Percentiles rank a stretch among this genome's conserved stretches.
These are phyloP conservation scores for Dichotomopilus funicola DNA, from an alignment of 2,329 filamentous ascomycete species.

Conservation along the genomic window DNA sequence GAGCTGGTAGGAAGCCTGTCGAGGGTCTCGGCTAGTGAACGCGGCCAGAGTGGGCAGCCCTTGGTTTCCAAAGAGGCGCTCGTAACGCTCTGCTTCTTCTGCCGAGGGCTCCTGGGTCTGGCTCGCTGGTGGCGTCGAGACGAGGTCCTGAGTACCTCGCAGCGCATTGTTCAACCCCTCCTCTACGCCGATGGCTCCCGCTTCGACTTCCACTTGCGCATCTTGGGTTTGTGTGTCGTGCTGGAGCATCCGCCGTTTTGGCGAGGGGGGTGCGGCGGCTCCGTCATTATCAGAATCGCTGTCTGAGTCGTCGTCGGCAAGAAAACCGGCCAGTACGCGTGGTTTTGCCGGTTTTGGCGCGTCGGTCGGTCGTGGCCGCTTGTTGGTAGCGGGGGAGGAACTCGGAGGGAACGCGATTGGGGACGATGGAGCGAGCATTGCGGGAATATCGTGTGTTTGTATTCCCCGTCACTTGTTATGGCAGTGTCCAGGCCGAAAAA, in stretches of 20 bases:
- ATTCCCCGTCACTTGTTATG: neutral
- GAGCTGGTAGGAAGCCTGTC: slow-evolving; percentile 33
- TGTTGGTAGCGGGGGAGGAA: slow-evolving; percentile 29
- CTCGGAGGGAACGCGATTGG: slow-evolving; percentile 25
- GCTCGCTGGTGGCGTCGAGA: slow-evolving; percentile 20
- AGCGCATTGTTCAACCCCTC: neutral
- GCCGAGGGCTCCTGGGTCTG: slow-evolving; percentile 16
- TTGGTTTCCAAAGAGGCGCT: slow-evolving; percentile 21
- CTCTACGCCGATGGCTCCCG: neutral
- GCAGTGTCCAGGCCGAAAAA: neutral
- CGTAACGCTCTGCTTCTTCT: slow-evolving; percentile 22
- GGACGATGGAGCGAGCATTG: slow-evolving; percentile 24
- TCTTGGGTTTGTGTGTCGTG: slow-evolving; percentile 17
- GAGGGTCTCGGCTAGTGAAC: slow-evolving; percentile 5
- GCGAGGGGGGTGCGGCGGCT: slow-evolving; percentile 28
- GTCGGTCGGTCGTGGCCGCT: slow-evolving; percentile 33
- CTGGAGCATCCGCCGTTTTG: slow-evolving; percentile 40
- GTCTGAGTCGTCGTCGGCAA: slow-evolving; percentile 39
- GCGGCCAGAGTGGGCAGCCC: slow-evolving; percentile 3
- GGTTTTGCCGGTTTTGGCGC: slow-evolving; percentile 28
- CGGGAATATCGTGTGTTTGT: neutral
- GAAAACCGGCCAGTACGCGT: slow-evolving; percentile 37
- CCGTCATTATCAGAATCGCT: slow-evolving; percentile 33
- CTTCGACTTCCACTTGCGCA: slow-evolving; percentile 9
- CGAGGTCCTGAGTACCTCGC: neutral